Evolutionary conservation across 192 early-diverging fungal genomes (phyloP), one percentile per base, ranked within the genome.

Genomic region (Umbelopsis sp.): DNA sequence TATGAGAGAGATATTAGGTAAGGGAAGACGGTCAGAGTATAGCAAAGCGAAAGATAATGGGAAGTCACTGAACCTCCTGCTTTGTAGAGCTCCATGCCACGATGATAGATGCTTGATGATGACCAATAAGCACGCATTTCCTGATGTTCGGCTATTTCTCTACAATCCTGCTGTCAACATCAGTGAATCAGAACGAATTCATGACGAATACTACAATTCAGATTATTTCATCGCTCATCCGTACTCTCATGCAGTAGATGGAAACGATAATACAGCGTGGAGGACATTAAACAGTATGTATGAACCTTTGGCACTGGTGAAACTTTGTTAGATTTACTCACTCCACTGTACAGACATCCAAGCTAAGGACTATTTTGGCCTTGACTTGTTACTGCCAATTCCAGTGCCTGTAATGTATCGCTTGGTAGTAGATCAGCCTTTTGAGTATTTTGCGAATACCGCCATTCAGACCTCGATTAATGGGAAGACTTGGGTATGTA

Each of bases 21-120:
- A 44, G 25, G 20, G n/a, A 24, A 32, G 12, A 24, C 25, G 0
- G 3, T 26, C 4, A 16, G 34, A 29, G 43, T 25, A 3, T 10
- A n/a, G 32, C 52, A 1, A 21, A 12, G 4, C 11, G 47, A 16
- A 2, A 38, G 9, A 29, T 2, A 16, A 29, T 8, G 21, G 24
- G 4, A n/a, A 45, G 16, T 41, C 12, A 45, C 25, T 26, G 21
- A 22, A 45, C 36, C 6, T 20, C 6, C 21, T 5, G 4, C 21
- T 34, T 47, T 34, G 14, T n/a, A 79, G 81, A 44, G 78, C 83
- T 4, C 76, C 81, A 10, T 88, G 86, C 50, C 68, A 74, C 12
- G 79, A 88, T 69, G 86, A 86, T 71, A 78, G 80, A 10, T 88
- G 86, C 66, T 72, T 88, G 24, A 71, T 88, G 24, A 68, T 88